Percentiles rank a stretch among this genome's conserved stretches.
Evolutionary conservation across 257 asterid genomes (phyloP).

Genomic region (Cynanchum wilfordii): DNA sequence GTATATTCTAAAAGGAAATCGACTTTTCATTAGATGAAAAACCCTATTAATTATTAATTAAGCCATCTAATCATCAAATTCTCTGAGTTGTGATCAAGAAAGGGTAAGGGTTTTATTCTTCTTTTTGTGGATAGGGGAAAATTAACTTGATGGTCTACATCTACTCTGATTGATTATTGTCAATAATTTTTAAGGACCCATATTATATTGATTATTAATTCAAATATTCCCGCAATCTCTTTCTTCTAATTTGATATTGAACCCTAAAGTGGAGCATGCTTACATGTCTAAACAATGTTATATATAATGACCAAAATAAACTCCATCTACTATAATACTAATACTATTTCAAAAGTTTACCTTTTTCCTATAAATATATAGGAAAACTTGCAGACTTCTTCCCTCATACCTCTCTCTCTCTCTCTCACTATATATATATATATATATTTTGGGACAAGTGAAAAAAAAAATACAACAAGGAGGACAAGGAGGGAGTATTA

Average conservation of each 20-base stretch:
- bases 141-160: constrained; percentile 10
- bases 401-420: no score
- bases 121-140: constrained; percentile 9
- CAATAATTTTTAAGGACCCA: background rate
- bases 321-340: background rate
- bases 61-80: constrained; percentile 12
- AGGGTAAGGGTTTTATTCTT: background rate
- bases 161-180: no score
- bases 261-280: constrained; percentile 12
- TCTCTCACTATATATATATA: no score
- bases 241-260: background rate
- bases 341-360: no score
- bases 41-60: background rate
- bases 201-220: background rate
- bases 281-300: background rate
- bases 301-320: background rate
- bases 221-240: constrained; percentile 1
- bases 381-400: no score
- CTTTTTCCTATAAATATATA: no score
- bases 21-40: constrained; percentile 2
- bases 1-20: background rate
- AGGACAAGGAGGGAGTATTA: no score
- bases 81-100: constrained; percentile 9
- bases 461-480: no score
- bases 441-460: no score